phyloP scores from a whole-genome alignment of 2,329 filamentous ascomycete species.

The Ciborinia camelliae region DNA sequence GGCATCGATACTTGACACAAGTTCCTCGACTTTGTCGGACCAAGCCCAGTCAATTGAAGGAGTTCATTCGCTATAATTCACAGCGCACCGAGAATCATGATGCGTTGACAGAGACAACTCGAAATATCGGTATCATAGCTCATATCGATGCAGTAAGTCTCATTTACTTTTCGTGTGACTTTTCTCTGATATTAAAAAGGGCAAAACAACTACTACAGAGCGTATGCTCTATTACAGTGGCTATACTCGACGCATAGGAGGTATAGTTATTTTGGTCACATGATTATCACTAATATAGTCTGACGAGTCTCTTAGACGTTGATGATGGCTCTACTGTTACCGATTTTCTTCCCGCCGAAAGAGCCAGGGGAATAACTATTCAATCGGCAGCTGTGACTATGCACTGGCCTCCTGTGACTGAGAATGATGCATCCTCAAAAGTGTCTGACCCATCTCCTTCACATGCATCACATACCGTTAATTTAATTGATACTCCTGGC shows the following conservation, averaged over 20 bases:
- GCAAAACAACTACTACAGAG: constrained; percentile 98
- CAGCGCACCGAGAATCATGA: constrained; percentile 26
- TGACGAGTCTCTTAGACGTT: constrained; percentile 57
- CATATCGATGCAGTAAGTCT: constrained; percentile 81
- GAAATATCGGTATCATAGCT: constrained; percentile 97
- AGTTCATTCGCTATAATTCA: constrained; percentile 26
- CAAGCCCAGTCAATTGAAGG: constrained; percentile 10
- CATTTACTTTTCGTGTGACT: not conserved
- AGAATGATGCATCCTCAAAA: constrained; percentile 15
- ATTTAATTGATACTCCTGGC: constrained; percentile 92
- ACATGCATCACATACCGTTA: constrained; percentile 65
- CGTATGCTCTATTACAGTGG: constrained; percentile 98
- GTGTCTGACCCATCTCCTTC: constrained; percentile 48
- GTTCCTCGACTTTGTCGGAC: not conserved
- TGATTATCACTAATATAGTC: not conserved
- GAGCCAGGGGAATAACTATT: constrained; percentile 91
- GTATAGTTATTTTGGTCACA: constrained; percentile 38
- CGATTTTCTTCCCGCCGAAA: constrained; percentile 90
- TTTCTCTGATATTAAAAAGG: constrained; percentile 44
- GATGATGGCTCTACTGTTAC: constrained; percentile 96
- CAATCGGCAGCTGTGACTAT: constrained; percentile 97
- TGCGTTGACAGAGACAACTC: constrained; percentile 52
- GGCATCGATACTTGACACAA: constrained; percentile 28
- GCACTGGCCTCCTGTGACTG: constrained; percentile 69
- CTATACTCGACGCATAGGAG: constrained; percentile 78